A percentile compares a stretch with the other conserved stretches of the same genome.
Conservation (phyloP, 495 filamentous ascomycete genomes). For the Penicillium simplicissimum region DNA sequence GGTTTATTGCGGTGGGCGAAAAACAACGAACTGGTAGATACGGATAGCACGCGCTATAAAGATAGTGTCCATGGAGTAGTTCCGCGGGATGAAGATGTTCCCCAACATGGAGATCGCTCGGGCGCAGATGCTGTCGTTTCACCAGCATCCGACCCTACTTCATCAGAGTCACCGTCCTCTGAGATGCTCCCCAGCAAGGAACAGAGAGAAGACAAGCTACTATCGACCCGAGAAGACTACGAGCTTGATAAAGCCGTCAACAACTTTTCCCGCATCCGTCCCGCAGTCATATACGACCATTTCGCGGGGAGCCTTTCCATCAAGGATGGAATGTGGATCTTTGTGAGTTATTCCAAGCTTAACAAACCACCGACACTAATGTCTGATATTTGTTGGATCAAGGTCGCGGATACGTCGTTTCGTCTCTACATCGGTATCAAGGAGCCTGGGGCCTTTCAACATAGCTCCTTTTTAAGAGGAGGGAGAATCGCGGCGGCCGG, state of each 20-base stretch:
- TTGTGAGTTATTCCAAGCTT: conserved; percentile 47
- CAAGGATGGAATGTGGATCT: conserved; percentile 88
- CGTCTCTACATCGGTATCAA: conserved; percentile 92
- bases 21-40: conserved; percentile 74
- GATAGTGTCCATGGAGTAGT: conserved; percentile 83
- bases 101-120: conserved; percentile 40
- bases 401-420: conserved; percentile 73
- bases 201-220: conserved; percentile 42
- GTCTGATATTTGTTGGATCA: neutral
- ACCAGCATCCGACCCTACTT: neutral
- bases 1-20: conserved; percentile 78
- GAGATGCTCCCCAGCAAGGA: conserved; percentile 44
- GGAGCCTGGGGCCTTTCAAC: conserved; percentile 83
- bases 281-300: conserved; percentile 67
- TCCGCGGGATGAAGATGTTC: conserved; percentile 58
- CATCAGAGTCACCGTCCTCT: conserved; percentile 14
- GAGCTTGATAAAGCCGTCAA: conserved; percentile 54
- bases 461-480: conserved; percentile 84
- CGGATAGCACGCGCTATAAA: conserved; percentile 64
- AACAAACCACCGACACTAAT: neutral
- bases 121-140: neutral
- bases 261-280: conserved; percentile 67
- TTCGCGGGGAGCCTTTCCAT: conserved; percentile 68
- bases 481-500: conserved; percentile 79
- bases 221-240: conserved; percentile 15